Base-by-base conservation (phyloP, 192 early-diverging fungal genomes). In the Oehlia diaphana region DNA sequence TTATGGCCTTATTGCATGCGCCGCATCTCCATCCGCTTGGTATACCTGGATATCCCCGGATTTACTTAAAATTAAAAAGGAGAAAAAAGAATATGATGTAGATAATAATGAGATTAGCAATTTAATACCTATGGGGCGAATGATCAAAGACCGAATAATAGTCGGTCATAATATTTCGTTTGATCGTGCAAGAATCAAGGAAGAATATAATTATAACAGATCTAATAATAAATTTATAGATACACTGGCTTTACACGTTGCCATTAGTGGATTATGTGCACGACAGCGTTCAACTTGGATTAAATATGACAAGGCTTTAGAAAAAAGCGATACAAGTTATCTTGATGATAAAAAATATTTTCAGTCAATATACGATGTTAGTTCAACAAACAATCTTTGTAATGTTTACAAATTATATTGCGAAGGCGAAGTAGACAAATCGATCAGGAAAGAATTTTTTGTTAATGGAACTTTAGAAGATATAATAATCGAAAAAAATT, bases 81-180 rank as follows among this genome's bases (percentile, higher is more conserved):
- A n/a, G n/a, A n/a, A 63, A 44, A 72, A 72, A 42, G 37, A 47
- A 10, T 5, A 71, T 49, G 58, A 82, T 12, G 89, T 81, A 12
- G 81, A 89, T 19, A 83, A 84, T 33, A 58, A 83, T 14, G 79
- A 85, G 35, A 80, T 86, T 19, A 82, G 87, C 37, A 80, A 86
- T 72, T 82, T 97, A 70, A 91, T 97, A 33, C 92, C 93, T 13
- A 80, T 96, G 23, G 92, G 90, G 23, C 58, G 77, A 10, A 82
- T 82, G 4, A 71, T 81, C 8, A 64, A 47, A 44, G 80, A 84
- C 47, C 84, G 92, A 0, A 65, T 96, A 2, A 80, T 96, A 9
- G 87, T 99, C 26, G 98, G 98, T 0, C 98, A 99, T 84, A 95
- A 97, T 73, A 92, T 98, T 9, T 92, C 94, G 4, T 99, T 92